These are phyloP conservation scores for Tranzscheliella williamsii DNA, from an alignment of 1,284 basidiomycete genomes.

Conservation along the genomic window DNA sequence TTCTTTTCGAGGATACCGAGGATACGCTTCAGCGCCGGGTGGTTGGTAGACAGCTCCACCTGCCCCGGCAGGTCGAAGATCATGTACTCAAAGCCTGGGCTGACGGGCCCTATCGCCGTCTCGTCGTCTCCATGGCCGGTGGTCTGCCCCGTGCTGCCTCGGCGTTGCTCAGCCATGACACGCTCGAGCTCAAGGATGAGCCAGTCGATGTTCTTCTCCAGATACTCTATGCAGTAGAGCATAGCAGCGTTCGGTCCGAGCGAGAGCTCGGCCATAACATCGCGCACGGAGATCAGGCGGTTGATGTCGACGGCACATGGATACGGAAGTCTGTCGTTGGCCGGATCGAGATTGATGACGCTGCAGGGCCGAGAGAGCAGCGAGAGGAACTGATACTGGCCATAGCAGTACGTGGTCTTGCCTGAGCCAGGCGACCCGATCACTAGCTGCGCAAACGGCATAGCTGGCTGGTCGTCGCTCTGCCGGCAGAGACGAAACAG, in stretches of 20 bases:
- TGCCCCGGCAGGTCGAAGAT: slow-evolving; percentile 97
- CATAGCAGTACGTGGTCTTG: slow-evolving; percentile 56
- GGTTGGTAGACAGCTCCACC: slow-evolving; percentile 95
- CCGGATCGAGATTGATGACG: slow-evolving; percentile 93
- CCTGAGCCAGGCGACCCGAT: slow-evolving; percentile 56
- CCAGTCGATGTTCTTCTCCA: slow-evolving; percentile 96
- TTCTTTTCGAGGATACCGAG: slow-evolving; percentile 74
- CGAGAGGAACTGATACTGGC: slow-evolving; percentile 70
- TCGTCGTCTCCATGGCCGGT: slow-evolving; percentile 7
- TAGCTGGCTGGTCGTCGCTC: no score
- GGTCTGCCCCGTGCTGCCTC: slow-evolving; percentile 20
- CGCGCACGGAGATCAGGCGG: slow-evolving; percentile 81
- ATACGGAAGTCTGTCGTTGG: slow-evolving; percentile 86
- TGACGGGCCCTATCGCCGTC: slow-evolving; percentile 13
- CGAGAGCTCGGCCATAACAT: slow-evolving; percentile 81
- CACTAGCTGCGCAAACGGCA: slow-evolving; percentile 49
- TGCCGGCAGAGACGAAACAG: no score
- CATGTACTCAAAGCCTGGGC: slow-evolving; percentile 69
- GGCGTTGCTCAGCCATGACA: slow-evolving; percentile 37
- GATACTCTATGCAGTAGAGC: slow-evolving; percentile 96
- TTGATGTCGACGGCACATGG: slow-evolving; percentile 85
- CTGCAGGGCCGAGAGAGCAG: slow-evolving; percentile 83
- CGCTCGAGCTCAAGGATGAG: slow-evolving; percentile 69
- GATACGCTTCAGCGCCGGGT: slow-evolving; percentile 68
- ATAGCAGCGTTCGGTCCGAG: slow-evolving; percentile 96